phyloP scores from a whole-genome alignment of 176 grass and related monocot species.

The Pontederia crassipes region DNA sequence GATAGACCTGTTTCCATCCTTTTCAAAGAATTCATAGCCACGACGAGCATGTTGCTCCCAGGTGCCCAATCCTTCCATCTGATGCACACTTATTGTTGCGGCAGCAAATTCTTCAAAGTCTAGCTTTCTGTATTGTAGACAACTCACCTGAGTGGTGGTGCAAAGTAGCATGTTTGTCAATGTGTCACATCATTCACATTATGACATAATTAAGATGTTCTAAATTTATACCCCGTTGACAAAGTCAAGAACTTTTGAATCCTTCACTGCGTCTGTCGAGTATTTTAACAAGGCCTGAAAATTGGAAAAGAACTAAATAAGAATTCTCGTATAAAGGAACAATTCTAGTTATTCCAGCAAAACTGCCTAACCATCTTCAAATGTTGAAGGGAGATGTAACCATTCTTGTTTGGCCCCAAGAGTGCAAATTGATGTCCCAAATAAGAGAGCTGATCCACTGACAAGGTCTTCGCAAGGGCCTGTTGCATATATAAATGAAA shows the following conservation, averaged over 20 bases:
- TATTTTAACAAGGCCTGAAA: constrained; percentile 29
- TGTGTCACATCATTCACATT: not conserved
- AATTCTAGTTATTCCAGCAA: not conserved
- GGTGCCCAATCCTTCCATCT: constrained; percentile 41
- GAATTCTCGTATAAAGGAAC: constrained; percentile 1
- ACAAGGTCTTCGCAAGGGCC: constrained; percentile 54
- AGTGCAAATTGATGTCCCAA: constrained; percentile 33
- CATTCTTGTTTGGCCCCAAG: constrained; percentile 42
- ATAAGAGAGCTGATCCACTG: constrained; percentile 32
- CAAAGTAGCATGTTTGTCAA: constrained; percentile 1
- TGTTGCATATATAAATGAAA: constrained; percentile 7
- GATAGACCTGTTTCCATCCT: constrained; percentile 35
- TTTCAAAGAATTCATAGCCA: constrained; percentile 42
- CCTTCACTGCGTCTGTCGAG: constrained; percentile 43
- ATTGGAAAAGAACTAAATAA: not conserved
- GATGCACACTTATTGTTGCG: constrained; percentile 43
- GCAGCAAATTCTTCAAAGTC: constrained; percentile 49
- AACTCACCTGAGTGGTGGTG: constrained; percentile 27
- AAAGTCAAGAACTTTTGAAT: constrained; percentile 35
- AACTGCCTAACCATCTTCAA: constrained; percentile 34
- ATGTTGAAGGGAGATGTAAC: constrained; percentile 40
- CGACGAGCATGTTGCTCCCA: constrained; percentile 41
- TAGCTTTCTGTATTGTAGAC: constrained; percentile 39
- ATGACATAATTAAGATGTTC: not conserved
- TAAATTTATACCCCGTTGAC: constrained; percentile 22